phyloP scores from a whole-genome alignment of 352 stramenopile species.

The Phytophthora macrochlamydospora region DNA sequence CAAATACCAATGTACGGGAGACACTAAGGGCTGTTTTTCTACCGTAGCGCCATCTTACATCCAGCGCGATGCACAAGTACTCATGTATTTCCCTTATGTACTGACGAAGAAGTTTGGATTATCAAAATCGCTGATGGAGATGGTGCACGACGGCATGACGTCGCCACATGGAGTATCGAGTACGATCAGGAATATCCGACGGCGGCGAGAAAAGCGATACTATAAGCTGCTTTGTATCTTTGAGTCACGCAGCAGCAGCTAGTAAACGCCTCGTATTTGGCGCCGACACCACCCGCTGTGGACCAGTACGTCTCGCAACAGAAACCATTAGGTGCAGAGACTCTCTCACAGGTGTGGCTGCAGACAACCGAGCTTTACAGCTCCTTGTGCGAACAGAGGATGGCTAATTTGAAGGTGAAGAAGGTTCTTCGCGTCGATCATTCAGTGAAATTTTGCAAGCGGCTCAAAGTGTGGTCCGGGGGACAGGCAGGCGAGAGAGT shows the following conservation, averaged over 20 bases:
- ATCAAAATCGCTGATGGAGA: constrained; percentile 5
- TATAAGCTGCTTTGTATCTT: constrained; percentile 4
- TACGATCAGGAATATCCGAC: constrained; percentile 2
- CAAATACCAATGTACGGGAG: background rate
- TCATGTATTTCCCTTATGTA: background rate
- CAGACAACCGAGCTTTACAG: background rate
- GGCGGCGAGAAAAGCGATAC: constrained; percentile 5
- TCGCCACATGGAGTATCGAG: constrained; percentile 3
- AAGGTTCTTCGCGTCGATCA: constrained; percentile 4
- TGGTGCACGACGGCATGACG: constrained; percentile 5
- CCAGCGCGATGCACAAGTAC: background rate
- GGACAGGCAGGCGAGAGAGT: constrained; percentile 5
- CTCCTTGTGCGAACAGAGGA: background rate
- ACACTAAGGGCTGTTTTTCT: background rate
- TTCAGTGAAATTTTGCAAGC: constrained; percentile 7
- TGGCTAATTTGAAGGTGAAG: background rate
- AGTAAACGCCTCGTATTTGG: background rate
- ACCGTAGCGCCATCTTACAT: background rate
- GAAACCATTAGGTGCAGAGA: background rate
- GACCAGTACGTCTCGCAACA: background rate
- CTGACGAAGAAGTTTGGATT: constrained; percentile 2
- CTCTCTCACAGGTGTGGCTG: background rate
- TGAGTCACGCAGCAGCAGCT: background rate
- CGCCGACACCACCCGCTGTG: background rate
- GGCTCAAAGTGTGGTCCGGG: constrained; percentile 4